Percentiles rank a stretch among this genome's conserved stretches.
phyloP scores from a whole-genome alignment of 148 eudicot species.

The Drosera capensis region DNA sequence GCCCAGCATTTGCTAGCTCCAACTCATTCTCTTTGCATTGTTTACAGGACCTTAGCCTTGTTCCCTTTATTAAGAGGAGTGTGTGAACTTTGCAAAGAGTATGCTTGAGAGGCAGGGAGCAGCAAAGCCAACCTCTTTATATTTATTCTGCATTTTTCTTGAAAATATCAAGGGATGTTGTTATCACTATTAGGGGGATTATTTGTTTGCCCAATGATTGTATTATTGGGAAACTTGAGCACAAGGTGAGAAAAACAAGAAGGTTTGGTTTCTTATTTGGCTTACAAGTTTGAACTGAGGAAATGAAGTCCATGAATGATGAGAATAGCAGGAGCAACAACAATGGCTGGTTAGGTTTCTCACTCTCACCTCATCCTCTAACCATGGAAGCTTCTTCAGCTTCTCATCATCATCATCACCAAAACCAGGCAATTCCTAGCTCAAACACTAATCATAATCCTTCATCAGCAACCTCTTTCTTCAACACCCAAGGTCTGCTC shows the following conservation, averaged over 20 bases:
- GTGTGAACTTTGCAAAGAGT: too few species aligned
- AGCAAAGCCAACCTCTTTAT: background rate
- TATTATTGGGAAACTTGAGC: background rate
- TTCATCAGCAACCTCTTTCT: slow-evolving; percentile 17
- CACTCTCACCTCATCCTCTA: slow-evolving; percentile 27
- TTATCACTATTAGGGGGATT: too few species aligned
- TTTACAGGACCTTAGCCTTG: slow-evolving; percentile 5
- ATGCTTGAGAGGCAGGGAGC: background rate
- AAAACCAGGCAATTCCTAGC: background rate
- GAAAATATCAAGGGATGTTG: too few species aligned
- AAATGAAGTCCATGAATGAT: slow-evolving; percentile 45
- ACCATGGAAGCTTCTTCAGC: slow-evolving; percentile 27
- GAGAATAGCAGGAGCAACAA: slow-evolving; percentile 13
- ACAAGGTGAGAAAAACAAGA: background rate
- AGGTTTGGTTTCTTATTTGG: background rate
- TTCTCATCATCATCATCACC: slow-evolving; percentile 8
- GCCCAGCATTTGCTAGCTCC: slow-evolving; percentile 1
- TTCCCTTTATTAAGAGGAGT: background rate
- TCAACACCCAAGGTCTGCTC: slow-evolving; percentile 4
- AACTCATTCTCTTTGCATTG: slow-evolving; percentile 10
- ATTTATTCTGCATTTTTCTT: background rate
- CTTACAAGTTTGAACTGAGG: background rate
- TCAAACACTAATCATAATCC: slow-evolving; percentile 3
- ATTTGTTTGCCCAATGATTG: too few species aligned
- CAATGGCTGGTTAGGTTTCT: slow-evolving; percentile 30